Percentiles rank a stretch among this genome's conserved stretches.
Conservation (phyloP, 140 eudicot species). For the Bidens hawaiensis region DNA sequence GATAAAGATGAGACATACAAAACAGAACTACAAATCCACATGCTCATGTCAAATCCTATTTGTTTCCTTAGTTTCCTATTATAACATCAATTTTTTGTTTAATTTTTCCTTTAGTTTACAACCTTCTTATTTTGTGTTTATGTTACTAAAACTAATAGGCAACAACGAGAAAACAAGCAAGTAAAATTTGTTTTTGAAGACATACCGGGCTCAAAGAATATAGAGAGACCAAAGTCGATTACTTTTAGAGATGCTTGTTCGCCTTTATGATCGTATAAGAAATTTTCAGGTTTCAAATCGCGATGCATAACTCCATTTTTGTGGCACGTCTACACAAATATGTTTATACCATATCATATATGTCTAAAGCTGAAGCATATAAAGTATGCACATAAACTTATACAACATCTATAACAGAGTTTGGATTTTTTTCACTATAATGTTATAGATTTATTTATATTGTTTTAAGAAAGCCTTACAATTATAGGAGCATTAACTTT, state of each 20-base stretch:
- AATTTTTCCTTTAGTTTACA: not conserved
- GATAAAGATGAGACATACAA: too few species aligned
- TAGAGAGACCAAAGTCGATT: conserved; percentile 90
- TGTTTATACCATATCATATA: not conserved
- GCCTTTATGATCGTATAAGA: conserved; percentile 46
- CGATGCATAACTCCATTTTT: conserved; percentile 77
- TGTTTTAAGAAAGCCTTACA: not conserved
- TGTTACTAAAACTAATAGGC: not conserved
- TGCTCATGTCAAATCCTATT: not conserved
- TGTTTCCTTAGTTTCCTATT: not conserved
- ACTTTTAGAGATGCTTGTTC: conserved; percentile 75
- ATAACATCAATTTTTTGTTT: not conserved
- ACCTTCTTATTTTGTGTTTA: too few species aligned
- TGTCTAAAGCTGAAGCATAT: not conserved
- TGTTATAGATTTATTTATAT: too few species aligned
- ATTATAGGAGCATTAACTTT: too few species aligned
- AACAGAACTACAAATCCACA: too few species aligned
- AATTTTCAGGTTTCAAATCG: conserved; percentile 90
- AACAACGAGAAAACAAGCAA: too few species aligned
- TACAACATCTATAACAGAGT: not conserved
- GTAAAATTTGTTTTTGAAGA: not conserved
- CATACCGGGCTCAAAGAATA: conserved; percentile 72
- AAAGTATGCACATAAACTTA: not conserved
- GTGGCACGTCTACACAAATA: conserved; percentile 64
- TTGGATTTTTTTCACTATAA: not conserved